Conservation (phyloP, 495 filamentous ascomycete genomes). For the Pyrenula massariospora region DNA sequence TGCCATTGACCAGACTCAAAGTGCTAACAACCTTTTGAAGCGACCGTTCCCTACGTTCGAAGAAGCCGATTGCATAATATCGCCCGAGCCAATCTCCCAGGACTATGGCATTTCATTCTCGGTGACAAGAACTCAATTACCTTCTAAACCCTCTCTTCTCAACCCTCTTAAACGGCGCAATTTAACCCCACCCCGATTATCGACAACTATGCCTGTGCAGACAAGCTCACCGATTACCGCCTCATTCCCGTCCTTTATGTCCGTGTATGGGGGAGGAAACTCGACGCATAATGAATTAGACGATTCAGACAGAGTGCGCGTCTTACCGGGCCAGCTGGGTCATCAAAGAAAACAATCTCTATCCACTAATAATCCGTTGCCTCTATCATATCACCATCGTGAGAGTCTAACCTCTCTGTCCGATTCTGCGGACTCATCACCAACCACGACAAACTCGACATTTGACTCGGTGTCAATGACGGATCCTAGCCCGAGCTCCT, state of each 20-base stretch:
- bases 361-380: conserved; percentile 10
- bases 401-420: conserved; percentile 58
- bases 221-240: conserved; percentile 15
- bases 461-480: conserved; percentile 78
- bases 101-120: background rate
- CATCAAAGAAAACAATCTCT: conserved; percentile 7
- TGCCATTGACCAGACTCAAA: background rate
- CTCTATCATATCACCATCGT: conserved; percentile 24
- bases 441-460: conserved; percentile 89
- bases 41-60: background rate
- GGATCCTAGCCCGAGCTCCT: conserved; percentile 87
- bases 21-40: background rate
- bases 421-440: conserved; percentile 85
- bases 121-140: background rate
- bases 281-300: conserved; percentile 1
- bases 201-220: conserved; percentile 14
- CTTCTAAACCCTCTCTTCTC: background rate
- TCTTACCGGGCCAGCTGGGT: background rate
- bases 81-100: background rate
- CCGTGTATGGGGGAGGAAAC: conserved; percentile 13
- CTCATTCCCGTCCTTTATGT: conserved; percentile 18
- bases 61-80: background rate
- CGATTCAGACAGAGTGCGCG: background rate
- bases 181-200: background rate
- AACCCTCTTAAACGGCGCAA: background rate